A percentile compares a stretch with the other conserved stretches of the same genome.
Conservation (phyloP, 1,284 basidiomycete species). For the Marasmius tenuissimus region DNA sequence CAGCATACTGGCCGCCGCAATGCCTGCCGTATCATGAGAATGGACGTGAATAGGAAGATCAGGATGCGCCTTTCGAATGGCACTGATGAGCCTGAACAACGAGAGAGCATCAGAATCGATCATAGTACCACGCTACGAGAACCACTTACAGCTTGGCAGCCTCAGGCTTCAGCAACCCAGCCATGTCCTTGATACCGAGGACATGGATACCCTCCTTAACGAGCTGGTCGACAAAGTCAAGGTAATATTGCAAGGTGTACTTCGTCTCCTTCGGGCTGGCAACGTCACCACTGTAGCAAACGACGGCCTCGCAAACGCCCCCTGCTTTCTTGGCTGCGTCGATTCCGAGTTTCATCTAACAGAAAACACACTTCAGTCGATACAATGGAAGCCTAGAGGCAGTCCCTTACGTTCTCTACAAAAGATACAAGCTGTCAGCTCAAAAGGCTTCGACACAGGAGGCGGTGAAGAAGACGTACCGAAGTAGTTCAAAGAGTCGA, state of each 20-base stretch:
- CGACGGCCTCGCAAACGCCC: slow-evolving; percentile 96
- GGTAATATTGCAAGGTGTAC: slow-evolving; percentile 98
- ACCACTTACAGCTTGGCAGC: slow-evolving; percentile 79
- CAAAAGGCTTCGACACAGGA: slow-evolving; percentile 2
- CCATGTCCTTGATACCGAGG: slow-evolving; percentile 99
- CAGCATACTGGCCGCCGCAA: slow-evolving; percentile 95
- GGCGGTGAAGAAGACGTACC: slow-evolving; percentile 48
- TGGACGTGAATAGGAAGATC: slow-evolving; percentile 99
- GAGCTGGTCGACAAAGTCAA: slow-evolving; percentile 93
- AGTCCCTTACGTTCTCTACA: slow-evolving; percentile 59
- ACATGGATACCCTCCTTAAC: slow-evolving; percentile 97
- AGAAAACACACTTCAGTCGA: neutral
- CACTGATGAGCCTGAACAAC: slow-evolving; percentile 75
- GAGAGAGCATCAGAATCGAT: slow-evolving; percentile 3
- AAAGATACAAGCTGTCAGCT: slow-evolving; percentile 1
- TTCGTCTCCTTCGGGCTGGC: slow-evolving; percentile 95
- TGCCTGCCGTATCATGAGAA: slow-evolving; percentile 99
- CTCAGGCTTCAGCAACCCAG: slow-evolving; percentile 94
- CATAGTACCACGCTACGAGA: neutral
- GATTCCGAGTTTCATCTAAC: slow-evolving; percentile 91
- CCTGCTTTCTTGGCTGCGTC: slow-evolving; percentile 99
- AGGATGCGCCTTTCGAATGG: slow-evolving; percentile 94
- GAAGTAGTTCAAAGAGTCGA: slow-evolving; percentile 98
- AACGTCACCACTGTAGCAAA: slow-evolving; percentile 99
- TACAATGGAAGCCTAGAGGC: slow-evolving; percentile 8